These are phyloP conservation scores for Xerophyta viscosa DNA, from an alignment of 106 monocot genomes.

Conservation along the genomic window DNA sequence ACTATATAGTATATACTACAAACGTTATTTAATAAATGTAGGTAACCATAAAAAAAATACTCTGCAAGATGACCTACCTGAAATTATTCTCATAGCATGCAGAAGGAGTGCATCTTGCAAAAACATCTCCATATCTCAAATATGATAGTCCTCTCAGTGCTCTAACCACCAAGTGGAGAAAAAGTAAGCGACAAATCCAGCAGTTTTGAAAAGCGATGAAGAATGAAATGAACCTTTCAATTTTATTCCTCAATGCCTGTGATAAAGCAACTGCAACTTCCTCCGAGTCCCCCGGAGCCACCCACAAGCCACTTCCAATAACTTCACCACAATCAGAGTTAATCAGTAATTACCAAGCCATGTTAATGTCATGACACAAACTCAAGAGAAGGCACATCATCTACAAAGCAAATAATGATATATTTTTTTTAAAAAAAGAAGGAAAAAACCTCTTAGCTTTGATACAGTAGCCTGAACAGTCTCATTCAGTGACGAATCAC, in stretches of 20 bases:
- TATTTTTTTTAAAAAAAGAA: not conserved
- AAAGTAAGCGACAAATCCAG: not conserved
- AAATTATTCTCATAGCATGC: conserved; percentile 44
- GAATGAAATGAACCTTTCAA: conserved; percentile 61
- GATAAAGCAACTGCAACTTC: conserved; percentile 83
- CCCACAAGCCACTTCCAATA: conserved; percentile 72
- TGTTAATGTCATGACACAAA: too few relatives aligned
- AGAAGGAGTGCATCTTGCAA: conserved; percentile 53
- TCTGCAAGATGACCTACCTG: too few relatives aligned
- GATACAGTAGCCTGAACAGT: conserved; percentile 60
- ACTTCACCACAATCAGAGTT: conserved; percentile 21
- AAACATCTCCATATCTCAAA: conserved; percentile 92
- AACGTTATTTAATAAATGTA: too few relatives aligned
- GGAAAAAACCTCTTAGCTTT: conserved; percentile 61
- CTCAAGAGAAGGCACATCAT: too few relatives aligned
- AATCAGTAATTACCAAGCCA: too few relatives aligned
- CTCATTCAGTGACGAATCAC: conserved; percentile 63
- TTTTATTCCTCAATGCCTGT: conserved; percentile 75
- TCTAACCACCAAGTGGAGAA: conserved; percentile 28
- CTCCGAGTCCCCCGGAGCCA: conserved; percentile 91
- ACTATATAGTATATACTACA: too few relatives aligned
- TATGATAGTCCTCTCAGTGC: conserved; percentile 67
- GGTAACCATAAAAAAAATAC: too few relatives aligned
- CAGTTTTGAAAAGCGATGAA: not conserved
- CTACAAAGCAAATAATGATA: not conserved